phyloP scores from a whole-genome alignment of 2,329 filamentous ascomycete species.

The Cercospora sp. region DNA sequence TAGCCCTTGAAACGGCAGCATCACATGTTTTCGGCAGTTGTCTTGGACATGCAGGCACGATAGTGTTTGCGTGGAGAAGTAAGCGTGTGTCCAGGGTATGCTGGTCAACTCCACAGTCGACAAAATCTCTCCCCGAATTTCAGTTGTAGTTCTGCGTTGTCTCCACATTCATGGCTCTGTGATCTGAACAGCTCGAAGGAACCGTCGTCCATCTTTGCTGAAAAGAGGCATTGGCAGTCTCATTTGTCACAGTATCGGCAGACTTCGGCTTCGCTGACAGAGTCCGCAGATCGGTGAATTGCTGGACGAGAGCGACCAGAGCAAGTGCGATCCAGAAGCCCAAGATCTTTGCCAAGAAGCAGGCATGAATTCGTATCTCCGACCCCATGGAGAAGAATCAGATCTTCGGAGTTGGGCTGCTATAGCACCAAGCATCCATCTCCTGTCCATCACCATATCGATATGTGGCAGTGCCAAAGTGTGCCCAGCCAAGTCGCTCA shows the following conservation, averaged over 20 bases:
- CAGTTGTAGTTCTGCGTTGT: neutral
- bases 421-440: conserved; percentile 27
- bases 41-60: neutral
- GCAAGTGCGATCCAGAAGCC: neutral
- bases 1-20: neutral
- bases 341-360: neutral
- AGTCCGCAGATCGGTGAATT: neutral
- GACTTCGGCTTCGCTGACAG: neutral
- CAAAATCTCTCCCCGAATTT: neutral
- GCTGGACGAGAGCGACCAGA: neutral
- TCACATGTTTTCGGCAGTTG: neutral
- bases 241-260: neutral
- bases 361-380: neutral
- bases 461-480: conserved; percentile 23
- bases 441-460: conserved; percentile 18
- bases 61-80: neutral
- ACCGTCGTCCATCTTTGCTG: neutral
- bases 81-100: neutral
- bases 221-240: neutral
- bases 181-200: neutral
- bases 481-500: conserved; percentile 28
- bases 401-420: conserved; percentile 12
- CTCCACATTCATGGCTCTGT: neutral
- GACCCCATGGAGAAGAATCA: neutral
- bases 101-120: neutral